Base-by-base conservation (phyloP, 768 basidiomycete genomes). In the Leccinum disarticulatum region DNA sequence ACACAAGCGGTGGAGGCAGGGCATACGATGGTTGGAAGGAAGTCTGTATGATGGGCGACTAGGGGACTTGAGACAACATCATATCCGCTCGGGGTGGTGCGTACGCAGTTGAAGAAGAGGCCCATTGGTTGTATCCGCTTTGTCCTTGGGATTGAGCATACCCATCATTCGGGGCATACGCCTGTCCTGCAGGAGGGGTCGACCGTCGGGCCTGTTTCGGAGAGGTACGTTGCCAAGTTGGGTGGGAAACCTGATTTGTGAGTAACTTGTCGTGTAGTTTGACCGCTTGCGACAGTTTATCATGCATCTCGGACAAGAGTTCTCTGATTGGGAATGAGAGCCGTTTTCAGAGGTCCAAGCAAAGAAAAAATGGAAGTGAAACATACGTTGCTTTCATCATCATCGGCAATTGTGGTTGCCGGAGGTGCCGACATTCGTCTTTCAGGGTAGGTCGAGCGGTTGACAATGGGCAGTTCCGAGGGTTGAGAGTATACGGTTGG, bases 281-380 rank as follows among this genome's bases (percentile, higher is more conserved):
- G 49, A 98, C 93, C 0, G 93, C 94, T 71, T 96, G 86, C 1
- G 93, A 91, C 10, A 99, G 74, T 74, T 98, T 96, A 51, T 90
- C 88, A 66, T 98, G 91, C 94, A 98, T 98, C 52, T 7, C 30
- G 30, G 8, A 30, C 31, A 99, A 77, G 70, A 95, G 80, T 73
- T 95, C 95, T 94, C 22, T 6, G 10, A 11, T 68, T 6, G 43
- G 31, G 17, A 38, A 52, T 22, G 15, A 51, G 15, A 27, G 1
- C 6, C 14, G 43, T 4, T 19, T 19, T 25, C 33, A 15, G 17
- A 25, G 11, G 10, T 17, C 36, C 22, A 1, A 49, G 41, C n/a
- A 36, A 3, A 4, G 8, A 61, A 8, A 1, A 3, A 58, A 58
- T 8, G 51, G 15, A 43, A 22, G 33, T 19, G 72, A 72, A 4